phyloP scores from a whole-genome alignment of 2,329 filamentous ascomycete species.

The Claviceps paspali region DNA sequence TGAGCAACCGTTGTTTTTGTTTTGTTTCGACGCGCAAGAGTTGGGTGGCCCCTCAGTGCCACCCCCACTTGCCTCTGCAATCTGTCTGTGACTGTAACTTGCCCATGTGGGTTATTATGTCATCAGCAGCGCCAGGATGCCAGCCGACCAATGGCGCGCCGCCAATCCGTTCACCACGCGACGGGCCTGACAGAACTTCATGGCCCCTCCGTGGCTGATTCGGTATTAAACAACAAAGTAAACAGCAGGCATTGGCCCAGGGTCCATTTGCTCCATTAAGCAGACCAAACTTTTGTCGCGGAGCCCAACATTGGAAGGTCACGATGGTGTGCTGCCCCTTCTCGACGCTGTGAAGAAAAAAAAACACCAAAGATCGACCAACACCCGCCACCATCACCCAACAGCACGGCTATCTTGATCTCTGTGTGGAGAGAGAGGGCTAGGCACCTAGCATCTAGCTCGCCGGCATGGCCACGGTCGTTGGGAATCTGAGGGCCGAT shows the following conservation, averaged over 20 bases:
- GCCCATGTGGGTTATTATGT: too few relatives aligned
- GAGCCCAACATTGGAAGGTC: too few relatives aligned
- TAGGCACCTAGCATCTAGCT: too few relatives aligned
- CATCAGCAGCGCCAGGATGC: too few relatives aligned
- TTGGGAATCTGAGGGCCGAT: slow-evolving; percentile 9
- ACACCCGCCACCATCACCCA: too few relatives aligned
- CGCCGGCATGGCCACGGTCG: slow-evolving; percentile 4
- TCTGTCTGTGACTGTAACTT: too few relatives aligned
- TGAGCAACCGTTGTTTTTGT: slow-evolving; percentile 17
- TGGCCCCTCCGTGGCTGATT: neutral
- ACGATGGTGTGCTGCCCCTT: neutral
- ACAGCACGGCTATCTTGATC: too few relatives aligned
- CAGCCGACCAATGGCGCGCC: slow-evolving; percentile 3
- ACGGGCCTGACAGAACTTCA: neutral
- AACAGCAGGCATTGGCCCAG: neutral
- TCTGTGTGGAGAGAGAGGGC: too few relatives aligned
- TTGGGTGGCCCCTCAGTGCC: slow-evolving; percentile 10
- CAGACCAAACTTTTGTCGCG: neutral
- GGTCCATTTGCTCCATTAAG: neutral
- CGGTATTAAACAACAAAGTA: neutral
- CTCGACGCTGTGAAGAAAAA: too few relatives aligned
- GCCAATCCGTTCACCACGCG: slow-evolving; percentile 1
- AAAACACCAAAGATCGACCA: too few relatives aligned
- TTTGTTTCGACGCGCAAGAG: slow-evolving; percentile 15
- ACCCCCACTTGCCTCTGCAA: too few relatives aligned